Evolutionary conservation across 345 rosid genomes (phyloP).

Genomic region (Camelina hispida): DNA sequence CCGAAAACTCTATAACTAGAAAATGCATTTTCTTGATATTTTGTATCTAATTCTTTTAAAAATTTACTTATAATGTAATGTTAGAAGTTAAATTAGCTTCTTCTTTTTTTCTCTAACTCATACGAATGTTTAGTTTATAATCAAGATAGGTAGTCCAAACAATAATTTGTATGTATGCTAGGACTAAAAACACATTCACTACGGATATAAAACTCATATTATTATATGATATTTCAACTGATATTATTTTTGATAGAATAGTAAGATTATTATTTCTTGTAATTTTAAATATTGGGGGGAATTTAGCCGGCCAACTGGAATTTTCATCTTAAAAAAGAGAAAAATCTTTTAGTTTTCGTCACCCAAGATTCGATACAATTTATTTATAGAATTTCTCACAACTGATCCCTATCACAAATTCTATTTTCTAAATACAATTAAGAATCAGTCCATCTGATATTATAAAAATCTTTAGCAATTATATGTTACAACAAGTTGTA

Average conservation of each 20-base stretch:
- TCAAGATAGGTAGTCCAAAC: background rate
- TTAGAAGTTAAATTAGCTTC: background rate
- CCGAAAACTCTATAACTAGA: background rate
- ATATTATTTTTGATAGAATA: background rate
- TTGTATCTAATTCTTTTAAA: background rate
- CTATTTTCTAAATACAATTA: constrained; percentile 11
- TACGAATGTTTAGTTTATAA: no score
- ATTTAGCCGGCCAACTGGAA: constrained; percentile 45
- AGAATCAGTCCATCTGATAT: constrained; percentile 36
- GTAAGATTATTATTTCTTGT: background rate
- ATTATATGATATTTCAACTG: background rate
- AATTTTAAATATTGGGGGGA: background rate
- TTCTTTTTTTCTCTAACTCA: background rate
- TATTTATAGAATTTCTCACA: constrained; percentile 13
- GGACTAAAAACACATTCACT: background rate
- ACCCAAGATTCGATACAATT: constrained; percentile 38
- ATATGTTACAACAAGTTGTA: constrained; percentile 11
- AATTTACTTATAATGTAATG: background rate
- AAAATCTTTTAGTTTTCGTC: constrained; percentile 40
- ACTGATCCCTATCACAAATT: constrained; percentile 37
- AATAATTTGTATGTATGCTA: background rate
- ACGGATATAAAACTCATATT: background rate
- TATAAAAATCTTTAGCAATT: constrained; percentile 1
- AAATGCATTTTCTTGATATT: background rate
- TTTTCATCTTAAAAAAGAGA: background rate